Percentiles rank a stretch among this genome's conserved stretches.
These are phyloP conservation scores for Psilocybe azurescens DNA, from an alignment of 768 basidiomycete genomes.

Conservation along the genomic window DNA sequence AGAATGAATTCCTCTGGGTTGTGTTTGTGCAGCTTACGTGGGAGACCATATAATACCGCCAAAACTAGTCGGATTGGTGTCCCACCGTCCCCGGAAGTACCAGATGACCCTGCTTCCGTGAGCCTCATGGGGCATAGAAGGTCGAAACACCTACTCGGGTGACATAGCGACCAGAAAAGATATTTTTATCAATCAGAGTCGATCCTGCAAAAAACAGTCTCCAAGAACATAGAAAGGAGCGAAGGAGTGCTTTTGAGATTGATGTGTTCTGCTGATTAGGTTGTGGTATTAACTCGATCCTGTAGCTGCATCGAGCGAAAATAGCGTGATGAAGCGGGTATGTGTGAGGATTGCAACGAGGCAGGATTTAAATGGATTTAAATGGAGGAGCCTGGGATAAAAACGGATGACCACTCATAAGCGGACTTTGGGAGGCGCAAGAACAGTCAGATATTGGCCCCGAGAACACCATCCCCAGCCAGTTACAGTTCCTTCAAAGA, in stretches of 20 bases:
- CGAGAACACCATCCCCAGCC: slow-evolving; percentile 19
- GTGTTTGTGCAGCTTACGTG: slow-evolving; percentile 2
- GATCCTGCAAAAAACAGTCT: neutral
- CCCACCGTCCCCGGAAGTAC: neutral
- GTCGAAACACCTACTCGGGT: neutral
- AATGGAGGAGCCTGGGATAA: slow-evolving; percentile 13
- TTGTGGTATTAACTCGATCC: slow-evolving; percentile 8
- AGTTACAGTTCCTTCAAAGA: slow-evolving; percentile 16
- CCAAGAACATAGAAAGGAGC: neutral
- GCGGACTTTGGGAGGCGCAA: slow-evolving; percentile 23
- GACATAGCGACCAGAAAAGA: neutral
- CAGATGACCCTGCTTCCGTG: slow-evolving; percentile 6
- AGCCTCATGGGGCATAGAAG: neutral
- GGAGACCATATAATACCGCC: slow-evolving; percentile 10
- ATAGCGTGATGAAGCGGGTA: slow-evolving; percentile 10
- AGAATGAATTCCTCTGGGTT: neutral
- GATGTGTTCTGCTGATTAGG: slow-evolving; percentile 13
- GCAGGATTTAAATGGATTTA: slow-evolving; percentile 15
- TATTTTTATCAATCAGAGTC: neutral
- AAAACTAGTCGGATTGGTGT: neutral
- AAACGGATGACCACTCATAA: slow-evolving; percentile 12
- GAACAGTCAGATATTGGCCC: slow-evolving; percentile 18
- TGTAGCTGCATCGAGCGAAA: slow-evolving; percentile 8
- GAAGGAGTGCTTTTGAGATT: neutral
- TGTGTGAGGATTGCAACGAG: slow-evolving; percentile 8